These are phyloP conservation scores for Hypomyces perniciosus DNA, from an alignment of 2,329 filamentous ascomycete species.

Conservation along the genomic window DNA sequence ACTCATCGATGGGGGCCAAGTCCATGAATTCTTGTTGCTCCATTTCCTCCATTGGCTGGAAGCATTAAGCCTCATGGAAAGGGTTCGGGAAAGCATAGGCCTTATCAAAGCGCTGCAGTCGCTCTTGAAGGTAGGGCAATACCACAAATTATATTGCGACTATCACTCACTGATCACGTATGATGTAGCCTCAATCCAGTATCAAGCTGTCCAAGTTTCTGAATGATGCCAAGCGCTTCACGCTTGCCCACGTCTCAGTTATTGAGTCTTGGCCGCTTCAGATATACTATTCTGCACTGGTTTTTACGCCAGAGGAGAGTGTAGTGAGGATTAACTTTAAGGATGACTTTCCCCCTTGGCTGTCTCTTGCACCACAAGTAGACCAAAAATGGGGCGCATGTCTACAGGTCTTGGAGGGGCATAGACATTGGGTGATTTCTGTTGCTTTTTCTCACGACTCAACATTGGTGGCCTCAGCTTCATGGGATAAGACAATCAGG, in stretches of 20 bases:
- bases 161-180: not conserved
- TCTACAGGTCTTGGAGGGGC: not conserved
- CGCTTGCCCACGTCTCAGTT: not conserved
- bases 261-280: not conserved
- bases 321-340: not conserved
- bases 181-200: not conserved
- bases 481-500: too few relatives aligned
- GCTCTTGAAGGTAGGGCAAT: not conserved
- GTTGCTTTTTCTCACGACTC: too few relatives aligned
- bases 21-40: conserved; percentile 28
- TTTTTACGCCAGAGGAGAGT: not conserved
- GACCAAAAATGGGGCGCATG: not conserved
- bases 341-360: not conserved
- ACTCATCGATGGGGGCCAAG: conserved; percentile 19
- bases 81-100: conserved; percentile 7
- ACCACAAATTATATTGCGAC: not conserved
- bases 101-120: not conserved
- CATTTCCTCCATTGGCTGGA: conserved; percentile 39
- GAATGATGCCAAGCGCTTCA: not conserved
- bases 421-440: too few relatives aligned
- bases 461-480: too few relatives aligned
- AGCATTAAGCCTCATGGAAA: conserved; percentile 28
- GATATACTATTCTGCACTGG: not conserved
- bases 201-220: not conserved
- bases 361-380: not conserved